Evolutionary conservation across 768 basidiomycete genomes (phyloP).

Genomic region (Mycena indigotica): DNA sequence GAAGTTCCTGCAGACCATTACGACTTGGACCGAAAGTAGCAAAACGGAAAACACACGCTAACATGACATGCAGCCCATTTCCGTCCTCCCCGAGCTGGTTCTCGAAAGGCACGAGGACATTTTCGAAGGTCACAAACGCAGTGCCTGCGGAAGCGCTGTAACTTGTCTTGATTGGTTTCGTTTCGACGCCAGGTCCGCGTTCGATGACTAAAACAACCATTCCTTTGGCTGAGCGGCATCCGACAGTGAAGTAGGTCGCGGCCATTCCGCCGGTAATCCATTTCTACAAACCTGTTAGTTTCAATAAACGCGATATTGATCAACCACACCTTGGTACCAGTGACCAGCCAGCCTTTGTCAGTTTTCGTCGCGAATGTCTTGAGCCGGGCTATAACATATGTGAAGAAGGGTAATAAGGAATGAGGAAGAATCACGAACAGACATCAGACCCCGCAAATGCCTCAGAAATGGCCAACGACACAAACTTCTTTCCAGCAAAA

Average conservation of each 20-base stretch:
- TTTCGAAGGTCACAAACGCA: conserved; percentile 78
- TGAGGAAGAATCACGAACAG: neutral
- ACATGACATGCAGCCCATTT: conserved; percentile 35
- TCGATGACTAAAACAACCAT: conserved; percentile 32
- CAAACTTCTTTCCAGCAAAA: neutral
- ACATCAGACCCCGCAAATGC: neutral
- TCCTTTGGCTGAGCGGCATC: conserved; percentile 56
- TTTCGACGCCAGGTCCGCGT: conserved; percentile 60
- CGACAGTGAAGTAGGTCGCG: conserved; percentile 56
- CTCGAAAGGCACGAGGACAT: conserved; percentile 83
- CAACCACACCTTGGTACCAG: neutral
- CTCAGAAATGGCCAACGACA: neutral
- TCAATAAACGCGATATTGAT: neutral
- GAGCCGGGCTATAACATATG: neutral
- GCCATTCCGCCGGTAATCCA: neutral
- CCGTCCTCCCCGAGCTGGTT: conserved; percentile 68
- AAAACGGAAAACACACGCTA: conserved; percentile 33
- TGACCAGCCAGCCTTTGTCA: neutral
- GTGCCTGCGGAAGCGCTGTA: conserved; percentile 73
- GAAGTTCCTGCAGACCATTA: conserved; percentile 54
- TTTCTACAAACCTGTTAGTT: neutral
- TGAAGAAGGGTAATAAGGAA: neutral
- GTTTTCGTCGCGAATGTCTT: neutral
- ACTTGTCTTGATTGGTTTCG: conserved; percentile 78
- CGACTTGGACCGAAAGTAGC: conserved; percentile 49